These are phyloP conservation scores for Dictyostelium purpureum DNA, from an alignment of 78 protist species.

Conservation along the genomic window DNA sequence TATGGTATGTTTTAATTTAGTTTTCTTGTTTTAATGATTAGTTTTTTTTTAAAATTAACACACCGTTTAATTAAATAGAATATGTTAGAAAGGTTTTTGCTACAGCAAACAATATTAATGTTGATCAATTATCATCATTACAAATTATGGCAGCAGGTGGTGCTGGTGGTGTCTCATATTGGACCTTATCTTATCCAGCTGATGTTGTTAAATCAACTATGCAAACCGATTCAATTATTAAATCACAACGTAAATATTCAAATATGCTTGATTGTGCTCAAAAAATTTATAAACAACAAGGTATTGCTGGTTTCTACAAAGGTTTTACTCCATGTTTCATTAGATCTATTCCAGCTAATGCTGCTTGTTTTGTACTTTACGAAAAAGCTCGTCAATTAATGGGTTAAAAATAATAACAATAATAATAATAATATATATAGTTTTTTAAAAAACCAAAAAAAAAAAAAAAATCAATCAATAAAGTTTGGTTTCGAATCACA, in stretches of 20 bases:
- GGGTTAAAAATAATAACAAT: not conserved
- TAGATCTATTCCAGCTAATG: conserved; percentile 80
- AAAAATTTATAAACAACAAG: conserved; percentile 79
- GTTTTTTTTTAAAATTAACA: too few relatives aligned
- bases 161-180: conserved; percentile 87
- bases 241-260: conserved; percentile 43
- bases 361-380: conserved; percentile 69
- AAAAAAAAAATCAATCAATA: too few relatives aligned
- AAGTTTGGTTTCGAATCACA: too few relatives aligned
- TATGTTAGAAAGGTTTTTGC: not conserved
- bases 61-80: too few relatives aligned
- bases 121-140: conserved; percentile 28
- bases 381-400: conserved; percentile 32
- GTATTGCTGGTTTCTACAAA: conserved; percentile 67
- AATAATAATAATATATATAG: not conserved
- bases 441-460: not conserved
- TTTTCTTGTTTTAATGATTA: too few relatives aligned
- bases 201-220: conserved; percentile 85
- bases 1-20: conserved; percentile 14
- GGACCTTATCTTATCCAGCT: conserved; percentile 83
- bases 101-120: not conserved
- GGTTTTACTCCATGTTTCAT: conserved; percentile 83
- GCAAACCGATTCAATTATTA: conserved; percentile 74
- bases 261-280: conserved; percentile 46
- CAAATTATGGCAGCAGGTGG: conserved; percentile 73